Evolutionary conservation across 2,329 filamentous ascomycete genomes (phyloP), one percentile per base, ranked within the genome.

Genomic region (Emmonsiellopsis sp.): DNA sequence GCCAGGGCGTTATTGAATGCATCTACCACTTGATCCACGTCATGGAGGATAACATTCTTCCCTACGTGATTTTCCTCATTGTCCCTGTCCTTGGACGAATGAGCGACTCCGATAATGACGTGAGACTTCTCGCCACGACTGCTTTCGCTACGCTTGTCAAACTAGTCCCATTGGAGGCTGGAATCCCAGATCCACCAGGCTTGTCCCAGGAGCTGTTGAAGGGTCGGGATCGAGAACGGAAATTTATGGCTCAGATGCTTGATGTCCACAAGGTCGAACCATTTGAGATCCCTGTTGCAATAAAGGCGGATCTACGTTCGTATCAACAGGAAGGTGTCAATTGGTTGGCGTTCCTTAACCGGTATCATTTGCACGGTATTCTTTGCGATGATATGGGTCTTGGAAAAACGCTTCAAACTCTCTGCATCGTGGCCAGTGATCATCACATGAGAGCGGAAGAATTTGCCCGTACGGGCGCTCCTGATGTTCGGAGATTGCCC

Each of bases 251-350:
- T 3, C 93, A 98, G 69, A 89, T 98, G 70, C 79, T 98, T 51
- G 93, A 98, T 66, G 87, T 90, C 5, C 95, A 95, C 71, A 98
- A 98, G 71, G 89, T 98, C 27, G 93, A 98, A 68, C 77, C 87
- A 0, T 98, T 97, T 70, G 75, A 86, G 59, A 94, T 98, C 45
- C 93, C 93, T 0, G 93, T 98, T 43, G 87, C 89, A 4, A 98
- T 98, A 75, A 97, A 97, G 70, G 94, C 93, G 0, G 89, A 95
- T 63, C 80, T 98, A 50, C 88, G 93, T 58, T 95, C 91, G 0
- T 98, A 98, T 66, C 94, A 98, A 69, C 93, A 98, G 70, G 93
- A 98, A 52, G 93, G 93, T 67, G 92, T 98, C 65, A 98, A 98
- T 67, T 98, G 93, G 93, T 82, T 98, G 50, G 85, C 94, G 53